A percentile compares a stretch with the other conserved stretches of the same genome.
Evolutionary conservation across 1,284 basidiomycete species (phyloP).

Genomic region (Ganoderma meredithae): DNA sequence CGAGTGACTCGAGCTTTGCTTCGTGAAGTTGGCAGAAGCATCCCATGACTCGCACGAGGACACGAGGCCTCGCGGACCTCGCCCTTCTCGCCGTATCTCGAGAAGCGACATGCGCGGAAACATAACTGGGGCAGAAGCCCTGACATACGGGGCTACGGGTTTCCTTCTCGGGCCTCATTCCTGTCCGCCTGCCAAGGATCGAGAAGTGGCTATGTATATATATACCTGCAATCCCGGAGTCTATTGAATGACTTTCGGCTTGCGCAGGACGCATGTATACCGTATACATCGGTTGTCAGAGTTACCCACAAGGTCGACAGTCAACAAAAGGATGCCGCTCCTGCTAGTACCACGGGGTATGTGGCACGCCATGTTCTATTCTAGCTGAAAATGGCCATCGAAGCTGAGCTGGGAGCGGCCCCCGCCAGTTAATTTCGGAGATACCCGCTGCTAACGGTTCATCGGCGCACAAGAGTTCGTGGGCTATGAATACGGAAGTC

Average conservation of each 20-base stretch:
- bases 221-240: not conserved
- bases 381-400: not conserved
- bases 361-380: not conserved
- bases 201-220: not conserved
- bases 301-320: not conserved
- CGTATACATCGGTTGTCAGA: not conserved
- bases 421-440: not conserved
- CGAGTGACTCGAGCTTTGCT: not conserved
- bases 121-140: not conserved
- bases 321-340: not conserved
- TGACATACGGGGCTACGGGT: not conserved
- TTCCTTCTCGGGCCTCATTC: not conserved
- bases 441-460: not conserved
- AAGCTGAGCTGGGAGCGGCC: not conserved
- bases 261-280: not conserved
- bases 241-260: not conserved
- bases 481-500: not conserved
- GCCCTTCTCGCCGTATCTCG: not conserved
- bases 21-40: not conserved
- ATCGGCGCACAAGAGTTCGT: not conserved
- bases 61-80: not conserved
- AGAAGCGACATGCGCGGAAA: not conserved
- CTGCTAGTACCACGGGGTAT: not conserved
- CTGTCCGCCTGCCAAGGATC: not conserved
- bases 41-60: not conserved